A percentile compares a stretch with the other conserved stretches of the same genome.
phyloP scores from a whole-genome alignment of 129 eudicot genomes.

The Lonicera japonica region DNA sequence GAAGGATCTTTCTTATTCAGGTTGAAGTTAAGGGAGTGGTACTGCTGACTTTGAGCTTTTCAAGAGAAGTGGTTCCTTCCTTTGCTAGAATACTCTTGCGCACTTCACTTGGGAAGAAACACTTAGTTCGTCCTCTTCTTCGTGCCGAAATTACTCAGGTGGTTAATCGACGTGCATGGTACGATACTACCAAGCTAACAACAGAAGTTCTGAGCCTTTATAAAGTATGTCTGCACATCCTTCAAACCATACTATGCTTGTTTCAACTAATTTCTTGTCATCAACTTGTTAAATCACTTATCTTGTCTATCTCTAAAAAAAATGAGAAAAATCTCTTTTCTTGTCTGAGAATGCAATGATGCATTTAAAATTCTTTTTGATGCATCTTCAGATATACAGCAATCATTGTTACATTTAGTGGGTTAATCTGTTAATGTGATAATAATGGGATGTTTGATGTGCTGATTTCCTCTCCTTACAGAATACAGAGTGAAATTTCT shows the following conservation, averaged over 20 bases:
- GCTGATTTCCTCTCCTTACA: no score
- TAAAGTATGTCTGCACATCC: conserved; percentile 42
- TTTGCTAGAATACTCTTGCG: conserved; percentile 89
- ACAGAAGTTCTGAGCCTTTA: conserved; percentile 73
- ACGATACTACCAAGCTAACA: conserved; percentile 87
- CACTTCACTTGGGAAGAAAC: conserved; percentile 82
- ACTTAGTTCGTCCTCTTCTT: conserved; percentile 70
- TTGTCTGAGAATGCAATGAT: no score
- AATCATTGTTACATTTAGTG: no score
- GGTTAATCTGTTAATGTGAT: no score
- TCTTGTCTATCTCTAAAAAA: no score
- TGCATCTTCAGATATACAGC: no score
- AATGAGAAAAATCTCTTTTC: no score
- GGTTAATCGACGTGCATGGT: conserved; percentile 95
- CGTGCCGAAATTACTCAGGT: conserved; percentile 90
- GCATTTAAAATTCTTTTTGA: no score
- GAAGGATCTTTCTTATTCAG: conserved; percentile 32
- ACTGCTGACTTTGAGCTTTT: conserved; percentile 59
- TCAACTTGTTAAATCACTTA: background rate
- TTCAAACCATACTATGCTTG: background rate
- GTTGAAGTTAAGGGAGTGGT: conserved; percentile 72
- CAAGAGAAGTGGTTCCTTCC: conserved; percentile 92
- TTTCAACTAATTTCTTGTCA: background rate
- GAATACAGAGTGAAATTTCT: no score
- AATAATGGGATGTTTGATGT: background rate